Evolutionary conservation across 139 green algal genomes (phyloP).

Genomic region (Limnomonas spitsbergensis): DNA sequence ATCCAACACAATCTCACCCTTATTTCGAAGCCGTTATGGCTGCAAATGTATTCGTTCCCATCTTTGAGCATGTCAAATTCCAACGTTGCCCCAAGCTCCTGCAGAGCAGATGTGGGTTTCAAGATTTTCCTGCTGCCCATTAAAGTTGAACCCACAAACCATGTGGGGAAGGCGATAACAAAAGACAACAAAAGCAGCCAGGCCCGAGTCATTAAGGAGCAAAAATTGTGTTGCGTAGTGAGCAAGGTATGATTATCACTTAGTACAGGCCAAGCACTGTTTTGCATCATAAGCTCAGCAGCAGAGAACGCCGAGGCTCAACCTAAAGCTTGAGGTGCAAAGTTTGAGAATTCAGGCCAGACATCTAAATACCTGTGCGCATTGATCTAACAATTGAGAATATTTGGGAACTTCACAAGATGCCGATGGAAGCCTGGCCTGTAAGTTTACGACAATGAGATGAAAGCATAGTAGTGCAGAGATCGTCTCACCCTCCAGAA

Average conservation of each 20-base stretch:
- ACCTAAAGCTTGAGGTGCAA: background rate
- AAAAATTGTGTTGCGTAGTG: background rate
- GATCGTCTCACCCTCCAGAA: constrained; percentile 14
- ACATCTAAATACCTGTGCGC: too few species aligned
- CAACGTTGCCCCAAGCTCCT: background rate
- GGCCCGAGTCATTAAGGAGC: background rate
- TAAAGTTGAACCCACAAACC: background rate
- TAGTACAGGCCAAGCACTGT: background rate
- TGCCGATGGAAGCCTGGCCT: too few species aligned
- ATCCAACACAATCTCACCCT: constrained; percentile 1
- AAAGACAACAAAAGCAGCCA: background rate
- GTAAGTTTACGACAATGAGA: too few species aligned
- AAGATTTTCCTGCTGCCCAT: background rate
- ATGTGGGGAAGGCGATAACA: background rate
- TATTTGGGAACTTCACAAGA: too few species aligned
- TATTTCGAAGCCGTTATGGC: constrained; percentile 10
- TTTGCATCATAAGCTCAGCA: too few species aligned
- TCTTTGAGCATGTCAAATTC: constrained; percentile 16
- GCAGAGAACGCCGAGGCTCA: background rate
- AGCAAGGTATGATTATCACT: background rate
- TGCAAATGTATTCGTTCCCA: constrained; percentile 21
- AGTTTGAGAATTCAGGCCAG: background rate
- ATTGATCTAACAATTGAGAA: too few species aligned
- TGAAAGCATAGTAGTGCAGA: too few species aligned
- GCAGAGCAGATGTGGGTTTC: background rate